Evolutionary conservation across 257 asterid genomes (phyloP), one percentile per base, ranked within the genome.

Genomic region (Galeopsis tetrahit): DNA sequence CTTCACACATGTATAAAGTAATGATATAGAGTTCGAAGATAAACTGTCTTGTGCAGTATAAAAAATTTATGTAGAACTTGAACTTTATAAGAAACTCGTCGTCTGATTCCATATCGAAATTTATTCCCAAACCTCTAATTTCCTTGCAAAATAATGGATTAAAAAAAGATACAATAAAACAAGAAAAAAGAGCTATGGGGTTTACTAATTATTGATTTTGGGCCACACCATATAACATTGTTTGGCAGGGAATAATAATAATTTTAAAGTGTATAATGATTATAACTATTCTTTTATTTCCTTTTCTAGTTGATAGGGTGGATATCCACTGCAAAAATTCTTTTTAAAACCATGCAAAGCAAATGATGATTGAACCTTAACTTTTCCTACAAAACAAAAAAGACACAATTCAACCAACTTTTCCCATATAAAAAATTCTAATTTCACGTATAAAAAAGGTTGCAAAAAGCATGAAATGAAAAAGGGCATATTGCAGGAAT

Each of bases 221-320:
- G 94, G 86, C 72, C 95, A 85, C 83, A 76, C 85, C 87, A 84
- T 75, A 49, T 60, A 69, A 40, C 60, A 49, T 74, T 85, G 89
- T 74, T 82, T 76, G 85, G 82, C 83, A 77, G 76, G 69, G 68
- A 75, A 64, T 65, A 66, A 77, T 46, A 63, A 77, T 76, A 51
- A 72, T 59, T 46, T 67, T 46, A 62, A 42, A 52, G 39, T 32
- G 58, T 65, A 62, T 28, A 78, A 83, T 82, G 55, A 82, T 77
- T 70, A 52, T 60, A 8, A 49, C 0, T 63, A 58, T 33, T 75
- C 72, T 49, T 60, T 48, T 58, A 7, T n/a, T 55, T 21, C 28
- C 52, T 71, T 55, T 73, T 73, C 73, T 74, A 83, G 57, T 53
- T 74, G 79, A 77, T 51, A 52, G 80, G 66, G 78, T 74, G 69